Percentiles rank a stretch among this genome's conserved stretches.
Evolutionary conservation across 139 green algal species (phyloP).

Genomic region (Cymbomonas tetramitiformis): DNA sequence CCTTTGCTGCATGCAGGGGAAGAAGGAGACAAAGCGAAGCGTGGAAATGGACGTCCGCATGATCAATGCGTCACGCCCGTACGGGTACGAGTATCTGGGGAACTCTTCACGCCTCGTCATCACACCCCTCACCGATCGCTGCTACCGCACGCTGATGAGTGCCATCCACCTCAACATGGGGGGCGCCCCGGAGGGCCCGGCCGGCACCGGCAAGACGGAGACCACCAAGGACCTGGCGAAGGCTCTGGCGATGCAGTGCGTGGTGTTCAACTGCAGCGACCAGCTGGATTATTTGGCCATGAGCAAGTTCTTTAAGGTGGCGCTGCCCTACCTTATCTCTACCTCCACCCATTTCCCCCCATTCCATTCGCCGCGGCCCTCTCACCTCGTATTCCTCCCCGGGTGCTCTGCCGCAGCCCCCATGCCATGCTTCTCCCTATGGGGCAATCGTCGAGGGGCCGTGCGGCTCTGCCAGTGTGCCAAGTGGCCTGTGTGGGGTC

Average conservation of each 20-base stretch:
- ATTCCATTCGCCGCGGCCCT: too few species aligned
- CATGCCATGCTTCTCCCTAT: too few species aligned
- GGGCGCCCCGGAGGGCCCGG: conserved; percentile 15
- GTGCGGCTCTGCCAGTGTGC: too few species aligned
- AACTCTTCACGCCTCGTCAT: conserved; percentile 31
- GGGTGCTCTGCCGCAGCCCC: too few species aligned
- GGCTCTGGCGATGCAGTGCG: conserved; percentile 60
- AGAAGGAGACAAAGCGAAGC: too few species aligned
- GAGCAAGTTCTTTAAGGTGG: conserved; percentile 63
- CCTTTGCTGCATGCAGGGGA: too few species aligned
- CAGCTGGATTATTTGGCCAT: conserved; percentile 38
- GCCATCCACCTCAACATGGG: conserved; percentile 31
- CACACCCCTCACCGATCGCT: conserved; percentile 33
- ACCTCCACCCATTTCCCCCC: too few species aligned
- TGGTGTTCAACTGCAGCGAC: conserved; percentile 39
- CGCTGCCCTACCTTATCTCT: too few species aligned
- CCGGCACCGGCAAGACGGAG: conserved; percentile 32
- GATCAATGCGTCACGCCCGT: conserved; percentile 43
- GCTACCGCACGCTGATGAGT: conserved; percentile 34
- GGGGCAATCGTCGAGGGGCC: too few species aligned
- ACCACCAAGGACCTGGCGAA: conserved; percentile 39
- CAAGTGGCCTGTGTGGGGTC: too few species aligned
- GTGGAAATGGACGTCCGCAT: conserved; percentile 48
- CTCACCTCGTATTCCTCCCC: too few species aligned
- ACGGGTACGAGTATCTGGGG: conserved; percentile 34